Conservation (phyloP, 805 yeast genomes). For the Saturnispora serradocipensis region DNA sequence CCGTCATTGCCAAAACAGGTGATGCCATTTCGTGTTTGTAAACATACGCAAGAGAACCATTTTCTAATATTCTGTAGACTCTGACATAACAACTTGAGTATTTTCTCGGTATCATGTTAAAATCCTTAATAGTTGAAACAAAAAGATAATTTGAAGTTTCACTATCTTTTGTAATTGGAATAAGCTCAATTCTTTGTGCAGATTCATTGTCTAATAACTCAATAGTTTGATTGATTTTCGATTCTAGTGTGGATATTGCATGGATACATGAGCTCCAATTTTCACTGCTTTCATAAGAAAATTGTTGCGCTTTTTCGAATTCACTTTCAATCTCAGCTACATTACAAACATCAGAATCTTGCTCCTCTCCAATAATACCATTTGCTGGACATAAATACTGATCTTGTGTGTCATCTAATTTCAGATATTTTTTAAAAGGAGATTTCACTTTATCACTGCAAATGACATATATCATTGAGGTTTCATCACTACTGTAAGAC, state of each 20-base stretch:
- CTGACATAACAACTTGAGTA: slow-evolving; percentile 25
- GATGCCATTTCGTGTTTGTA: slow-evolving; percentile 53
- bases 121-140: slow-evolving; percentile 34
- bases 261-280: slow-evolving; percentile 49
- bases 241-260: slow-evolving; percentile 30
- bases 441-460: slow-evolving; percentile 34
- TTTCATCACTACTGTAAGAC: slow-evolving; percentile 16
- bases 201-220: slow-evolving; percentile 35
- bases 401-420: slow-evolving; percentile 8
- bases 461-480: slow-evolving; percentile 29
- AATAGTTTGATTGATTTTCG: slow-evolving; percentile 33
- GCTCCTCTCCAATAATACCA: slow-evolving; percentile 17
- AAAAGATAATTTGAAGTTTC: slow-evolving; percentile 30
- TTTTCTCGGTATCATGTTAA: slow-evolving; percentile 24
- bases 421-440: slow-evolving; percentile 17
- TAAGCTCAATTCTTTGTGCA: slow-evolving; percentile 32
- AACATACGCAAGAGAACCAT: slow-evolving; percentile 36
- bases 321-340: slow-evolving; percentile 7
- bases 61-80: slow-evolving; percentile 29
- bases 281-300: slow-evolving; percentile 30
- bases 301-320: slow-evolving; percentile 35
- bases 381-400: slow-evolving; percentile 13
- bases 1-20: slow-evolving; percentile 38
- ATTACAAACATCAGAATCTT: slow-evolving; percentile 19
- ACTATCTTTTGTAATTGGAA: slow-evolving; percentile 25